Conservation (phyloP, 495 filamentous ascomycete genomes). For the Daldinia decipiens region DNA sequence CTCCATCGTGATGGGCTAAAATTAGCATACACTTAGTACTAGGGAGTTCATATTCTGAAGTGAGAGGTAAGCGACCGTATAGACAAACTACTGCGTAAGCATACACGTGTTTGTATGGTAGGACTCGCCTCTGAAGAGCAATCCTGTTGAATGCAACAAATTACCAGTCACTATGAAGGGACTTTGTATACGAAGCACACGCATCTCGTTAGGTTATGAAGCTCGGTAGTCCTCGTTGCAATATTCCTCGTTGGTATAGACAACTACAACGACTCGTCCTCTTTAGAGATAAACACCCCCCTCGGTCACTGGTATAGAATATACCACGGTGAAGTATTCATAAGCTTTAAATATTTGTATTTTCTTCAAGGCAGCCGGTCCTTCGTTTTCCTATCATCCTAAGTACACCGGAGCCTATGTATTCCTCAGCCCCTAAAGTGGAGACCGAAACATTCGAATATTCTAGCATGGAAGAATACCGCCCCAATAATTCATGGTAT, state of each 20-base stretch:
- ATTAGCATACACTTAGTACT: neutral
- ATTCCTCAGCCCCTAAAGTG: conserved; percentile 2
- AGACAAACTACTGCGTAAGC: neutral
- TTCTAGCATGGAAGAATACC: conserved; percentile 1
- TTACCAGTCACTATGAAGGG: neutral
- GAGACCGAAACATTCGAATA: conserved; percentile 20
- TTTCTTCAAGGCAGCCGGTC: conserved; percentile 7
- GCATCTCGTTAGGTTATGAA: neutral
- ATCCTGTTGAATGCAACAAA: neutral
- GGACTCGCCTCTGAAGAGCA: neutral
- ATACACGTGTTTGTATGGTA: neutral
- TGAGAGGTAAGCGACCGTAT: neutral
- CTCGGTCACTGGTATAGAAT: neutral
- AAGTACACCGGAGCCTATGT: conserved; percentile 21
- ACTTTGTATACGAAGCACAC: neutral
- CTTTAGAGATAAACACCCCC: neutral
- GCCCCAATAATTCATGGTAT: conserved; percentile 24
- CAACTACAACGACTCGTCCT: neutral
- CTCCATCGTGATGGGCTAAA: neutral
- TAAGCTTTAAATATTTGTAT: neutral
- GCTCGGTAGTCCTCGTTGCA: neutral
- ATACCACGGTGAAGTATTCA: neutral
- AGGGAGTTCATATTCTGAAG: neutral
- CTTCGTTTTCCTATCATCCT: conserved; percentile 18
- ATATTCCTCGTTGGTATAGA: neutral